Conservation (phyloP, 768 basidiomycete genomes). For the Cystofilobasidium macerans region DNA sequence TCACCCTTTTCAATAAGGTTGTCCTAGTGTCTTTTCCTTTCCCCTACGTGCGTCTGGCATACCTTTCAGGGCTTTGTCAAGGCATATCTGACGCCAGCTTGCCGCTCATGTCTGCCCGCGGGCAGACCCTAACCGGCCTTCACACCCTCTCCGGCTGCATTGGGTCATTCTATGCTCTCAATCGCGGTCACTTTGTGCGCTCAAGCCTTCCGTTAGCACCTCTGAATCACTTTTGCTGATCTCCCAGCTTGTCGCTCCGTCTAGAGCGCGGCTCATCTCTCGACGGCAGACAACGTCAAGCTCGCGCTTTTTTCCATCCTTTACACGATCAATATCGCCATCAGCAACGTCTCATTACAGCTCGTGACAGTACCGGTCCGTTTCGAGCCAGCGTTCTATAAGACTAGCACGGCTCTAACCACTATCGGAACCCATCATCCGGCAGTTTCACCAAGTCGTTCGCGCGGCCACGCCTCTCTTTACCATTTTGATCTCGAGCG, state of each 20-base stretch:
- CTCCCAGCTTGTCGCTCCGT: no score
- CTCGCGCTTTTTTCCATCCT: slow-evolving; percentile 73
- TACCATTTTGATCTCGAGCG: slow-evolving; percentile 63
- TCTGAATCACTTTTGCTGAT: no score
- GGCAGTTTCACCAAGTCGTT: slow-evolving; percentile 96
- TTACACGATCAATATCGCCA: slow-evolving; percentile 86
- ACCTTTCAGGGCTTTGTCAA: no score
- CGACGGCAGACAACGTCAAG: slow-evolving; percentile 47
- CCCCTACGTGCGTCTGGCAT: slow-evolving; percentile 50
- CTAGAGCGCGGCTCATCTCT: slow-evolving; percentile 47
- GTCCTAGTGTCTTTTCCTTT: slow-evolving; percentile 91
- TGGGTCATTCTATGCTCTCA: slow-evolving; percentile 60
- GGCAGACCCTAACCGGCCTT: slow-evolving; percentile 70
- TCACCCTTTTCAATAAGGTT: slow-evolving; percentile 91
- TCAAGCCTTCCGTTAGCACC: no score
- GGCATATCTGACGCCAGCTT: not conserved
- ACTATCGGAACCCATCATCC: no score
- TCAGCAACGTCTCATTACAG: slow-evolving; percentile 81
- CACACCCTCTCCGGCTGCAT: slow-evolving; percentile 77
- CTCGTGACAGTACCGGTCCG: slow-evolving; percentile 55
- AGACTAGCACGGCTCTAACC: no score
- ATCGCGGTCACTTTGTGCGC: slow-evolving; percentile 49
- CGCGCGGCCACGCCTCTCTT: slow-evolving; percentile 91
- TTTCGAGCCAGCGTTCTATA: no score
- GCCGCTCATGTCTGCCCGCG: not conserved